phyloP scores from a whole-genome alignment of 768 basidiomycete species.

The Tulasnella sp. region DNA sequence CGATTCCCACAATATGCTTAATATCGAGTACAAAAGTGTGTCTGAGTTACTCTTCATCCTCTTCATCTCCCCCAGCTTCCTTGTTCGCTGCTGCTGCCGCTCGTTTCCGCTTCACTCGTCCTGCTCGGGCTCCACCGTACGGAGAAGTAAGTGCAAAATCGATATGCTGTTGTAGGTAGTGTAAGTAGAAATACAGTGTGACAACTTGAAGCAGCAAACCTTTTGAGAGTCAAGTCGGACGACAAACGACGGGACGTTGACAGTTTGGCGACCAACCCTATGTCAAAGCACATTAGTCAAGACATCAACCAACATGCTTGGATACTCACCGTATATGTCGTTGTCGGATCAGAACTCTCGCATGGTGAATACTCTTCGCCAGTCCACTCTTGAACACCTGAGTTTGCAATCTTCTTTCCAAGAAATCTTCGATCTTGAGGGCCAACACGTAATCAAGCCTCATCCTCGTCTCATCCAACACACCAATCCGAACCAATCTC shows the following conservation, averaged over 20 bases:
- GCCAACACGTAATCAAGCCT: constrained; percentile 99
- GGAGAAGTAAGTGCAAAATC: constrained; percentile 97
- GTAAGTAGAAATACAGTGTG: background rate
- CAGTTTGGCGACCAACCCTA: constrained; percentile 96
- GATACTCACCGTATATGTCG: constrained; percentile 83
- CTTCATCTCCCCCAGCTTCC: constrained; percentile 79
- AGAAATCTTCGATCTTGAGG: constrained; percentile 98
- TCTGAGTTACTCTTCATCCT: constrained; percentile 65
- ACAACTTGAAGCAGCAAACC: constrained; percentile 18
- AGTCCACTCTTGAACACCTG: constrained; percentile 99
- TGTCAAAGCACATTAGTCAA: background rate
- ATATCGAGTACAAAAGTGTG: background rate
- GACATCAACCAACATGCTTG: no score
- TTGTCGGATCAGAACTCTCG: constrained; percentile 94
- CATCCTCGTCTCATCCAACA: constrained; percentile 98
- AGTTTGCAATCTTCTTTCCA: constrained; percentile 97
- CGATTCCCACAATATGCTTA: no score
- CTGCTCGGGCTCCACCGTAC: constrained; percentile 86
- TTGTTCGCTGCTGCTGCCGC: constrained; percentile 84
- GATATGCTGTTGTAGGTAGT: constrained; percentile 47
- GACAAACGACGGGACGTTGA: constrained; percentile 97
- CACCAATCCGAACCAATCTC: constrained; percentile 97
- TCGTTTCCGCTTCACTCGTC: constrained; percentile 98
- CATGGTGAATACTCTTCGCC: constrained; percentile 97
- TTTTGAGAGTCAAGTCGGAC: constrained; percentile 99